Conservation (phyloP, 768 basidiomycete species). For the Asterophora lycoperdoides region DNA sequence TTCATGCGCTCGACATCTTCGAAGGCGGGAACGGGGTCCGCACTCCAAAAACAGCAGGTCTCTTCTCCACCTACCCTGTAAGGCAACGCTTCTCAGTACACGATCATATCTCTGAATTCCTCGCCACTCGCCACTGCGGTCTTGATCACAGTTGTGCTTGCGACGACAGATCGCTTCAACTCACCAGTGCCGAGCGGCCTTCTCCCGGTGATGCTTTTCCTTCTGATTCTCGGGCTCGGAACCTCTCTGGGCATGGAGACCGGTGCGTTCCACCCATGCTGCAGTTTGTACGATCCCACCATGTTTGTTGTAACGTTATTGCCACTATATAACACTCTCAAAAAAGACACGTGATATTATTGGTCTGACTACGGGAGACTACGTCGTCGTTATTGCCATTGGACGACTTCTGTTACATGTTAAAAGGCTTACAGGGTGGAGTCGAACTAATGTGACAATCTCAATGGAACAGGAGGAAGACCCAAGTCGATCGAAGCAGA, state of each 20-base stretch:
- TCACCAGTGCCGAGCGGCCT: slow-evolving; percentile 45
- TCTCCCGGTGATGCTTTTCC: slow-evolving; percentile 53
- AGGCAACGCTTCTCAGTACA: slow-evolving; percentile 15
- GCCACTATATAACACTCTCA: too few relatives aligned
- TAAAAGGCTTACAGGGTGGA: too few relatives aligned
- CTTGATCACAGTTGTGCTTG: slow-evolving; percentile 53
- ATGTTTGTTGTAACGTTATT: too few relatives aligned
- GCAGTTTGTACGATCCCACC: too few relatives aligned
- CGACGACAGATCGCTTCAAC: slow-evolving; percentile 51
- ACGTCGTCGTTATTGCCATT: too few relatives aligned
- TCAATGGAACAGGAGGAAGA: too few relatives aligned
- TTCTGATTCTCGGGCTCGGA: slow-evolving; percentile 55
- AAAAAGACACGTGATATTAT: too few relatives aligned
- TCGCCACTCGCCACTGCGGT: slow-evolving; percentile 55
- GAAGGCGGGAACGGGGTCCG: slow-evolving; percentile 54
- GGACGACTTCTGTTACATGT: too few relatives aligned
- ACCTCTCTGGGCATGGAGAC: slow-evolving; percentile 64
- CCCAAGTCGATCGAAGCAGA: too few relatives aligned
- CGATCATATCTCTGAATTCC: slow-evolving; percentile 43
- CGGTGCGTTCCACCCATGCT: slow-evolving; percentile 18
- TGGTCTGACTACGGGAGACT: too few relatives aligned
- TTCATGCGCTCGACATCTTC: slow-evolving; percentile 59
- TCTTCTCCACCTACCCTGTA: slow-evolving; percentile 63
- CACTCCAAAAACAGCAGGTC: slow-evolving; percentile 48
- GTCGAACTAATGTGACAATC: too few relatives aligned